phyloP scores from a whole-genome alignment of 345 rosid genomes.

The Boechera retrofracta region DNA sequence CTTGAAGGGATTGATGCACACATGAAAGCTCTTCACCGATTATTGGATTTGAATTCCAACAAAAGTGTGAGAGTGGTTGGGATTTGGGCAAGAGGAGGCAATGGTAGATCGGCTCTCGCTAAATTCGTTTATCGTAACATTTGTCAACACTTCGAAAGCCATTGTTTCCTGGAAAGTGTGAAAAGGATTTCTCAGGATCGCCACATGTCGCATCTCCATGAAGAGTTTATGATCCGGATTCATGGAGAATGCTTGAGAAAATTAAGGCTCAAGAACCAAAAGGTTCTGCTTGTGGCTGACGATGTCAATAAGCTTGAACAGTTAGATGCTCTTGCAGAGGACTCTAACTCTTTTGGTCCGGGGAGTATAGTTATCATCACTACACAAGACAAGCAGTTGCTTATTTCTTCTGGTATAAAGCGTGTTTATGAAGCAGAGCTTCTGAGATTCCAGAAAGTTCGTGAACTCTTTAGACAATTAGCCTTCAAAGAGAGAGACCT shows the following conservation, averaged over 20 bases:
- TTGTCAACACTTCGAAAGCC: conserved; percentile 29
- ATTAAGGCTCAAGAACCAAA: conserved; percentile 28
- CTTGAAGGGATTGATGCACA: conserved; percentile 44
- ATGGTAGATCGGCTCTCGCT: conserved; percentile 34
- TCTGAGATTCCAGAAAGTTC: conserved; percentile 27
- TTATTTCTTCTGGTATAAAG: not conserved
- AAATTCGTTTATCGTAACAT: conserved; percentile 20
- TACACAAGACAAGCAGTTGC: conserved; percentile 40
- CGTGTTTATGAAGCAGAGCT: conserved; percentile 32
- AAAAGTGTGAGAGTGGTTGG: conserved; percentile 27
- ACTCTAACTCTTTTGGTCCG: conserved; percentile 28
- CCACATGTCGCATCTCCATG: not conserved
- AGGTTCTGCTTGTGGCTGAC: conserved; percentile 31
- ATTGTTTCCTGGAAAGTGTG: conserved; percentile 35
- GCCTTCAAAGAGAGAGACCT: conserved; percentile 21
- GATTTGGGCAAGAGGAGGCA: conserved; percentile 41
- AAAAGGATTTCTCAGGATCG: conserved; percentile 26
- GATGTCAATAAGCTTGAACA: conserved; percentile 23
- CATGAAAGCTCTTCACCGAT: conserved; percentile 9
- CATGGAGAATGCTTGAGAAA: conserved; percentile 21
- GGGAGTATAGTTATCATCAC: conserved; percentile 44
- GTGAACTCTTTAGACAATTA: conserved; percentile 24
- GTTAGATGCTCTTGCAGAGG: conserved; percentile 38
- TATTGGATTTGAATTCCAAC: conserved; percentile 23
- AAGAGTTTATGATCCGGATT: conserved; percentile 4